Conservation (phyloP, 129 eudicot species). For the Flaveria ramosissima region DNA sequence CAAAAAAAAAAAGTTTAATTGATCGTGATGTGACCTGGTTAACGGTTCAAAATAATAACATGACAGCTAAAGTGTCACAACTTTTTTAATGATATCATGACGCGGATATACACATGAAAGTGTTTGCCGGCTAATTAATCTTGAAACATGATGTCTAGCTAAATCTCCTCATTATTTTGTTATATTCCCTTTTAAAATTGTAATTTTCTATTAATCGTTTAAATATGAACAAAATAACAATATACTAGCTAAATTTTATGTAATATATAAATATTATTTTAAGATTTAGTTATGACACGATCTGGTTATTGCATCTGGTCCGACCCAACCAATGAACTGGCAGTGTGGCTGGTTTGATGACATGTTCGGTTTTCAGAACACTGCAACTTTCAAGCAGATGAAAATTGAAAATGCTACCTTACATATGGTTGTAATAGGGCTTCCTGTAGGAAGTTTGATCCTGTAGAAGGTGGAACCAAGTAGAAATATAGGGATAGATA, state of each 20-base stretch:
- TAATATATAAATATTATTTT: neutral
- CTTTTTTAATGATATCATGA: too few relatives aligned
- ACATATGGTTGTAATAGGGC: slow-evolving; percentile 80
- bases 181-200: too few relatives aligned
- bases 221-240: too few relatives aligned
- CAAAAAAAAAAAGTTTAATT: too few relatives aligned
- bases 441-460: slow-evolving; percentile 77
- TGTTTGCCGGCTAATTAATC: too few relatives aligned
- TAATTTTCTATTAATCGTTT: too few relatives aligned
- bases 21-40: too few relatives aligned
- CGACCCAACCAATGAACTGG: neutral
- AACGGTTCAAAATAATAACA: too few relatives aligned
- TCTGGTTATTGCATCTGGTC: neutral
- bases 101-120: too few relatives aligned
- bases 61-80: too few relatives aligned
- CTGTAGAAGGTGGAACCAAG: slow-evolving; percentile 75
- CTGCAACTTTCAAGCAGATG: neutral
- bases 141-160: too few relatives aligned
- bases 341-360: neutral
- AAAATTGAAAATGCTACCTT: slow-evolving; percentile 48
- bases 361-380: neutral
- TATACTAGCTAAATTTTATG: neutral
- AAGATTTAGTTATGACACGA: neutral
- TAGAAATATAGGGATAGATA: slow-evolving; percentile 75
- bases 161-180: too few relatives aligned